Evolutionary conservation across 148 eudicot genomes (phyloP), one percentile per base, ranked within the genome.

Genomic region (Tetragonia tetragonoides): DNA sequence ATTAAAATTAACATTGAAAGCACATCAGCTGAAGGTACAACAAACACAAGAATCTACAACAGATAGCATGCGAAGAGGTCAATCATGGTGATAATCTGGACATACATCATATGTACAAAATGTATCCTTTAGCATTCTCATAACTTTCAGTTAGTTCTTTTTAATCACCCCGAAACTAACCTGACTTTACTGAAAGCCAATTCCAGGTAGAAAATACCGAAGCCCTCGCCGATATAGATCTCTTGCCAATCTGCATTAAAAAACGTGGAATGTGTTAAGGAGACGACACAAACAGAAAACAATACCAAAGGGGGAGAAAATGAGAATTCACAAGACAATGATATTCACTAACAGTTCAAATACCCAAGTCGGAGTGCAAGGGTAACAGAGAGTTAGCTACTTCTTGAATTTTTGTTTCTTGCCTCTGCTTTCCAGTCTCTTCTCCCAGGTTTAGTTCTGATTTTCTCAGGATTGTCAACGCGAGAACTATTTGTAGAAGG

Each of bases 391-490:
- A 47, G 5, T 72, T 74, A 78, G 81, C 75, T 75, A 81, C 75
- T 85, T 94, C 89, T 86, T 89, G 76, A 70, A 68, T 85, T 94
- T 87, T 86, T 90, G 77, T 82, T 87, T 85, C 98, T 89, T 65
- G 98, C 98, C 79, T 94, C 98, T 38, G 89, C 93, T 85, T 94
- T 94, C 98, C 98, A 94, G 74, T 89, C 86, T 83, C 98, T 90
- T 75, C 90, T 82, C 54, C 86, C 85, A 34, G 65, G 75, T 63
- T 80, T 84, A 56, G 68, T 51, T 83, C 84, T 87, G 40, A 69
- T 69, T 24, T 66, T 75, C 71, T 81, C 90, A 62, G 75, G 41
- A 73, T 78, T 75, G 39, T 80, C 81, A 34, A 65, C 3, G 46
- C 17, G 10, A 41, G 60, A 6, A 60, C 61, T 51, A 23, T 49